Conservation (phyloP, 2,329 filamentous ascomycete genomes). For the Pyrenophora teres region DNA sequence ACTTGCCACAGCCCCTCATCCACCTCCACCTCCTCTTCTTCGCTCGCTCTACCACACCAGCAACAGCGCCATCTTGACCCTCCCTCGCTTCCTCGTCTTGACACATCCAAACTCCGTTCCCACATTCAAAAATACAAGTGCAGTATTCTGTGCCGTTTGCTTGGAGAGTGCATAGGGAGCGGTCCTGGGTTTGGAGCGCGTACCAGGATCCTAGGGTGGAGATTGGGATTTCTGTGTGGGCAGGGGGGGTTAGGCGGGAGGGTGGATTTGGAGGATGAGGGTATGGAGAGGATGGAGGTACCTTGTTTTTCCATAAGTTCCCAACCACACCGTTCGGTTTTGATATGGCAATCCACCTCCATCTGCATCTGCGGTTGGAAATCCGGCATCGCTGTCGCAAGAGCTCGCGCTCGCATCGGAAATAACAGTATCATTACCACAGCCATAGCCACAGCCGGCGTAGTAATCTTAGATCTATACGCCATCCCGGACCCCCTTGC, state of each 20-base stretch:
- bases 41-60: too few species aligned
- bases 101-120: conserved; percentile 21
- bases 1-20: conserved; percentile 18
- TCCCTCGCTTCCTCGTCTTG: not conserved
- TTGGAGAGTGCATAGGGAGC: conserved; percentile 12
- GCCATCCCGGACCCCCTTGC: too few species aligned
- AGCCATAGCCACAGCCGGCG: too few species aligned
- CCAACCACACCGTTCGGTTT: conserved; percentile 11
- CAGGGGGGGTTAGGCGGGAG: not conserved
- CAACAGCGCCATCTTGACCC: not conserved
- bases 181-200: conserved; percentile 18
- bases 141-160: conserved; percentile 15
- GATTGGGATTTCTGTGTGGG: conserved; percentile 15
- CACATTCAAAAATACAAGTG: conserved; percentile 25
- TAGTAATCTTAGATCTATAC: too few species aligned
- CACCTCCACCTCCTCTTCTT: not conserved
- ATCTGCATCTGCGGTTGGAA: too few species aligned
- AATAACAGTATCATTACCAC: too few species aligned
- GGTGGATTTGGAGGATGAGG: too few species aligned
- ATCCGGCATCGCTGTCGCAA: too few species aligned
- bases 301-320: conserved; percentile 17
- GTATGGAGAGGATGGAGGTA: not conserved
- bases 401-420: too few species aligned
- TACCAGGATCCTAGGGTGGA: conserved; percentile 13
- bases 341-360: not conserved